A percentile compares a stretch with the other conserved stretches of the same genome.
Conservation (phyloP, 371 early-diverging fungal species). For the Homolaphlyctis polyrhiza region DNA sequence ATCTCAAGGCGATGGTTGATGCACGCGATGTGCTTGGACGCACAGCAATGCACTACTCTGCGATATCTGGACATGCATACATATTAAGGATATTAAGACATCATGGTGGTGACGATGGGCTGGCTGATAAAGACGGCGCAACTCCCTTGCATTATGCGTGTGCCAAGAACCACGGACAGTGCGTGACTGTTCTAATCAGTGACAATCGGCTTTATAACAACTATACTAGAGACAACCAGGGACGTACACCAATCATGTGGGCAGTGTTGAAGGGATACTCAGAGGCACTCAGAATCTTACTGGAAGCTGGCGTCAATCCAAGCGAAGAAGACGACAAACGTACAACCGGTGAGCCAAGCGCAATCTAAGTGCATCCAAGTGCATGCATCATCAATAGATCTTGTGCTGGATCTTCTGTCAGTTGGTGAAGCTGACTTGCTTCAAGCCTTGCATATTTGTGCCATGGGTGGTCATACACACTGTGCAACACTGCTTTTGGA, state of each 20-base stretch:
- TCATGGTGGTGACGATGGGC: background rate
- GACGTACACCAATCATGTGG: conserved; percentile 4
- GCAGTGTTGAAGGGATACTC: conserved; percentile 1
- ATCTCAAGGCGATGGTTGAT: background rate
- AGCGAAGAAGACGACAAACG: conserved; percentile 1
- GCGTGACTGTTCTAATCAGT: background rate
- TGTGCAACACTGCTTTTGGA: background rate
- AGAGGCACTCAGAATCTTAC: background rate
- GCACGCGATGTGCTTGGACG: background rate
- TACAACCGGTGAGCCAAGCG: background rate
- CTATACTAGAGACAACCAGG: background rate
- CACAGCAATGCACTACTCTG: conserved; percentile 1
- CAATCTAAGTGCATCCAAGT: no score
- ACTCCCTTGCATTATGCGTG: conserved; percentile 1
- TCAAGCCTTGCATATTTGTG: conserved; percentile 3
- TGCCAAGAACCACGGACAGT: conserved; percentile 1
- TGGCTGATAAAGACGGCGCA: conserved; percentile 3
- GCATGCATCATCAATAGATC: no score
- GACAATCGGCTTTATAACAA: background rate
- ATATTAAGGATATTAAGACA: background rate
- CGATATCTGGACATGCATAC: background rate
- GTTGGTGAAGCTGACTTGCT: no score
- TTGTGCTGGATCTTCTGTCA: no score
- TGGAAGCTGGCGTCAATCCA: conserved; percentile 3
- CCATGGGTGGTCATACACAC: background rate